phyloP scores from a whole-genome alignment of 2,329 filamentous ascomycete genomes.

The Cytospora leucostoma region DNA sequence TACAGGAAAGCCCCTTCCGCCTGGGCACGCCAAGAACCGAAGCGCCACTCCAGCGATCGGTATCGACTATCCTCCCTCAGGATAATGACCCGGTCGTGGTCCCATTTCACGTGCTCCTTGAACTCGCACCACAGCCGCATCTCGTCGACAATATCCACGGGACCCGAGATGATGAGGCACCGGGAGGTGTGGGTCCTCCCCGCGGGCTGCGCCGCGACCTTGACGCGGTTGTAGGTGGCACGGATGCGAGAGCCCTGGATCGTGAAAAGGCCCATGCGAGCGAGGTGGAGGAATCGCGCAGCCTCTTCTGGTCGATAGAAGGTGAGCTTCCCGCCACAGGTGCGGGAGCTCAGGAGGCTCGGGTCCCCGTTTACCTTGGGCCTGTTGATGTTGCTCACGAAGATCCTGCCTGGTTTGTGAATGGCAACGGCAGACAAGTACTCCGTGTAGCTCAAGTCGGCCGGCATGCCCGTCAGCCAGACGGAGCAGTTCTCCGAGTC shows the following conservation, averaged over 20 bases:
- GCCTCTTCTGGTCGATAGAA: slow-evolving; percentile 24
- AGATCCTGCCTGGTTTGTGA: slow-evolving; percentile 15
- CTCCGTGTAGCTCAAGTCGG: slow-evolving; percentile 6
- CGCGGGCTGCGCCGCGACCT: background rate
- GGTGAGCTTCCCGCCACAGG: slow-evolving; percentile 24
- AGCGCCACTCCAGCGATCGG: slow-evolving; percentile 18
- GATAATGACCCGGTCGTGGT: slow-evolving; percentile 4
- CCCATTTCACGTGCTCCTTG: background rate
- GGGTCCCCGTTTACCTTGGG: background rate
- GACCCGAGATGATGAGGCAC: slow-evolving; percentile 5
- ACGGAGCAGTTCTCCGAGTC: slow-evolving; percentile 21
- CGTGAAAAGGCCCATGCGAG: background rate
- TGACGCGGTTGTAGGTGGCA: slow-evolving; percentile 15
- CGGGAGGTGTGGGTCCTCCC: slow-evolving; percentile 10
- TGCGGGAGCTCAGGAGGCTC: background rate
- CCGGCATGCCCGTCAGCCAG: slow-evolving; percentile 18
- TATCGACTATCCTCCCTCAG: background rate
- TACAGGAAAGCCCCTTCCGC: slow-evolving; percentile 1
- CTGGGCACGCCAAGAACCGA: slow-evolving; percentile 18
- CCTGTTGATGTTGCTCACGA: slow-evolving; percentile 7
- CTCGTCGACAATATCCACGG: slow-evolving; percentile 3
- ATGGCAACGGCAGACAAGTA: background rate
- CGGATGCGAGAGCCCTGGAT: background rate
- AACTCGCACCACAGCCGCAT: background rate
- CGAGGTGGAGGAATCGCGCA: background rate